Percentiles rank a stretch among this genome's conserved stretches.
phyloP scores from a whole-genome alignment of 1,139 yeast genomes.

The Saccharomyces hybrid region DNA sequence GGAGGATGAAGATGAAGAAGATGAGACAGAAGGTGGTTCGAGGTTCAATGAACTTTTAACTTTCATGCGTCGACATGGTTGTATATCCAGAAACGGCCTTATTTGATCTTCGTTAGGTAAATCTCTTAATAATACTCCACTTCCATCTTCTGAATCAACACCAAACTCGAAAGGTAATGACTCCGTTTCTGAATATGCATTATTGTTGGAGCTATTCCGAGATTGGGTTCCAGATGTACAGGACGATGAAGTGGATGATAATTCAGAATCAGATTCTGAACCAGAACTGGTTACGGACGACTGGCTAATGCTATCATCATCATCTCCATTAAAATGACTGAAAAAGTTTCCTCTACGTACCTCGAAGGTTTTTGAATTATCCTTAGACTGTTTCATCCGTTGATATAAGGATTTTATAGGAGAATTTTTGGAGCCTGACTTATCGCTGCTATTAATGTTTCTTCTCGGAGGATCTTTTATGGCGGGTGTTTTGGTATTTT shows the following conservation, averaged over 20 bases:
- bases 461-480: not conserved
- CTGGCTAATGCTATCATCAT: constrained; percentile 8
- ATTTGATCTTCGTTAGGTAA: constrained; percentile 13
- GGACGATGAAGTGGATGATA: not conserved
- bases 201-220: constrained; percentile 9
- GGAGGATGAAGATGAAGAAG: constrained; percentile 1
- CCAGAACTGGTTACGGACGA: constrained; percentile 12
- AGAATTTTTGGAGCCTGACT: not conserved
- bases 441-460: not conserved
- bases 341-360: constrained; percentile 19
- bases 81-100: constrained; percentile 11
- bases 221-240: constrained; percentile 5
- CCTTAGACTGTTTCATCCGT: constrained; percentile 3
- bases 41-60: not conserved
- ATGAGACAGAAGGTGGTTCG: not conserved
- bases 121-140: constrained; percentile 21
- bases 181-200: constrained; percentile 13
- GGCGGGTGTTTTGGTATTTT: not conserved
- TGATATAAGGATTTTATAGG: constrained; percentile 5
- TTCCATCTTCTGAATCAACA: constrained; percentile 21
- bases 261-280: constrained; percentile 7
- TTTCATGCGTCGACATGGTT: constrained; percentile 1
- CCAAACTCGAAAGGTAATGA: constrained; percentile 27
- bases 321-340: constrained; percentile 13
- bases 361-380: constrained; percentile 6